Evolutionary conservation across 495 filamentous ascomycete species (phyloP).

Genomic region (Podospora pseudocomata): DNA sequence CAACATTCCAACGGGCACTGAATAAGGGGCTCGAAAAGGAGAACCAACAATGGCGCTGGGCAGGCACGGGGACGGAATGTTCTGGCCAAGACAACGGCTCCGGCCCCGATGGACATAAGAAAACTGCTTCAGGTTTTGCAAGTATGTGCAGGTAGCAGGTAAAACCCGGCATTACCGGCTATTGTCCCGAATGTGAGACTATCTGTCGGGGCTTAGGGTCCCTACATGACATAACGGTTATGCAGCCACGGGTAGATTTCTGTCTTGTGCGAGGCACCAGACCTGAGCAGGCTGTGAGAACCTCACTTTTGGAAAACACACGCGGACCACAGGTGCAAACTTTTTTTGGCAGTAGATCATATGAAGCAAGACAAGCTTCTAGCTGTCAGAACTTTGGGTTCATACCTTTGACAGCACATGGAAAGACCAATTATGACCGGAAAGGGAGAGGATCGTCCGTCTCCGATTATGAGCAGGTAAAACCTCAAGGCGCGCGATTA

Average conservation of each 20-base stretch:
- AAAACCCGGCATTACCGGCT: not conserved
- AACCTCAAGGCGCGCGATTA: not conserved
- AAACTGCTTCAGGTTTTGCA: not conserved
- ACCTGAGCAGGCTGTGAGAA: not conserved
- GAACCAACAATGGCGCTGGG: not conserved
- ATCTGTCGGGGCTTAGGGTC: not conserved
- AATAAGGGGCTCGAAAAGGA: not conserved
- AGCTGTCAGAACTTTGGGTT: not conserved
- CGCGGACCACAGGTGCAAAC: not conserved
- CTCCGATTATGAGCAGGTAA: not conserved
- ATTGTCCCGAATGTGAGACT: not conserved
- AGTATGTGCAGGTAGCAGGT: not conserved
- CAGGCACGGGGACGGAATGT: not conserved
- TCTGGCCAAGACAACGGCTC: not conserved
- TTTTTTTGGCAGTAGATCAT: not conserved
- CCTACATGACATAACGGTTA: not conserved
- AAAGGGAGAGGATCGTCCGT: not conserved
- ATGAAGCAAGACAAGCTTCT: not conserved
- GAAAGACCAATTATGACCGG: not conserved
- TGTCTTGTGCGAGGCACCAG: not conserved
- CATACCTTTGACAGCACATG: not conserved
- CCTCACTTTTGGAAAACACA: not conserved
- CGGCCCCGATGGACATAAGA: not conserved
- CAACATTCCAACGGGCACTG: not conserved
- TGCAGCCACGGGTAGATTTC: not conserved